Percentiles rank a stretch among this genome's conserved stretches.
Conservation (phyloP, 2,329 filamentous ascomycete species). For the Diplodia sapinea region DNA sequence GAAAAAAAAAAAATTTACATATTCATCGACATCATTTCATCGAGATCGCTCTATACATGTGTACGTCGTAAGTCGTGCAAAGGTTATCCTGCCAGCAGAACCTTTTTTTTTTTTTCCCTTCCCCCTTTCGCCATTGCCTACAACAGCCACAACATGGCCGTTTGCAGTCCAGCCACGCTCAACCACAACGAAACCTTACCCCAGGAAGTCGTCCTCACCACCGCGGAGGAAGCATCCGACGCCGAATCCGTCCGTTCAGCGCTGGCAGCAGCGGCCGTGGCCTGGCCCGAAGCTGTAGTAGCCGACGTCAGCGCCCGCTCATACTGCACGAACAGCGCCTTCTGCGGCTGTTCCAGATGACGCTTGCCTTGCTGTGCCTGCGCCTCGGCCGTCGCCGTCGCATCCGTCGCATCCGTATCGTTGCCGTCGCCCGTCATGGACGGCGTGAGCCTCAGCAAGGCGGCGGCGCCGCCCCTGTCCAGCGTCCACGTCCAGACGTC, state of each 20-base stretch:
- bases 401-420: not conserved
- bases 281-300: not conserved
- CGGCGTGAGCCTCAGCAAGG: constrained; percentile 3
- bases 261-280: no score
- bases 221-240: not conserved
- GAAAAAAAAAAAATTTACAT: constrained; percentile 1
- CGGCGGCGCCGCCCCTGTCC: not conserved
- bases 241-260: not conserved
- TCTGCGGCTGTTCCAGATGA: not conserved
- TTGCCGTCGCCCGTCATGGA: not conserved
- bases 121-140: not conserved
- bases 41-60: not conserved
- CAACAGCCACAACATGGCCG: not conserved
- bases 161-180: not conserved
- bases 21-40: not conserved
- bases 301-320: not conserved
- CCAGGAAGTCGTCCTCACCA: not conserved
- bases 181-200: not conserved
- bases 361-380: not conserved
- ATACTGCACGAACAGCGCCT: not conserved
- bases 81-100: not conserved
- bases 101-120: not conserved
- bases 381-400: no score
- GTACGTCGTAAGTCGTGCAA: not conserved
- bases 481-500: constrained; percentile 10